Base-by-base conservation (phyloP, 164 flowering plant species). In the Pachysandra terminalis region DNA sequence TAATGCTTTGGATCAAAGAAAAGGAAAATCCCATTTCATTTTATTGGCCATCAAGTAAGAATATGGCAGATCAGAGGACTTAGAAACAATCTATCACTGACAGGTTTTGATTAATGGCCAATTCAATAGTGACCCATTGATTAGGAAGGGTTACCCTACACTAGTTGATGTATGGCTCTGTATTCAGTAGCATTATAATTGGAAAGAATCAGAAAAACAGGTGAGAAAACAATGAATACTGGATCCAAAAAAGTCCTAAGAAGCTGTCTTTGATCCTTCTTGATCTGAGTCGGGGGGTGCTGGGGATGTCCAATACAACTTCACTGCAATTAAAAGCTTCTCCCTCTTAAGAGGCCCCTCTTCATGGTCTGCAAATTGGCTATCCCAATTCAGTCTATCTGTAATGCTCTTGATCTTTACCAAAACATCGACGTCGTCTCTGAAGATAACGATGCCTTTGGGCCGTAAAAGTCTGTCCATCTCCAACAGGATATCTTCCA, bases 381-480 rank as follows among this genome's bases (percentile, higher is more conserved):
- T 84, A 3, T 85, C 84, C 86, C 89, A 91, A 59, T 85, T 73
- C 73, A 91, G 72, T 37, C 80, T 86, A 63, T 88, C 86, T 3
- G 76, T 63, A 7, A 90, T 70, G 53, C 76, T 79, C 85, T 85
- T 85, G 8, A 85, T 62, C 61, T 74, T 77, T 56, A 80, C 74
- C 68, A 92, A 65, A 2, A 84, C 37, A 71, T 93, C 98, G 0
- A 89, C 86, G 52, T 90, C 96, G 40, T 92, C 98, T 28, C 98
- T 67, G 37, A 90, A 70, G 14, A 92, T 85, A 21, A 88, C 82
- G 7, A 84, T 74, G 0, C 96, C 98, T 73, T 83, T 82, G 0
- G 96, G 96, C 64, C 98, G 64, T 23, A 92, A 55, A 19, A 93
- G 82, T 71, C 98, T 79, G 62, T 92, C 98, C 93, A 92, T 92